Conservation (phyloP, 2,329 filamentous ascomycete species). For the Colletotrichum sp. region DNA sequence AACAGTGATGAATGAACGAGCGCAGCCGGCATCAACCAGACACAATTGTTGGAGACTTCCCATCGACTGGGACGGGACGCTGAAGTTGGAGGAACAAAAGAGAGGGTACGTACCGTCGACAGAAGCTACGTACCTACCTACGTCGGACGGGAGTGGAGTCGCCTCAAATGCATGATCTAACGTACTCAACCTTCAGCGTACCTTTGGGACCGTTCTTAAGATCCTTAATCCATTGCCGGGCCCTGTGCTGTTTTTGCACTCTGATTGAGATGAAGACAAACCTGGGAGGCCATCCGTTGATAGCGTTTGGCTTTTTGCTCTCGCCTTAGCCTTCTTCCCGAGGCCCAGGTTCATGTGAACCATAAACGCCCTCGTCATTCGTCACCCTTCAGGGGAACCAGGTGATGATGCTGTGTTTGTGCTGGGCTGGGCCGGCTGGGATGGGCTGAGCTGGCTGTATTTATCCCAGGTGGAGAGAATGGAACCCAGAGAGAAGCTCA, state of each 20-base stretch:
- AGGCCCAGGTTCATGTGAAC: neutral
- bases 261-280: neutral
- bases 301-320: neutral
- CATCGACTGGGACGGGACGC: slow-evolving; percentile 7
- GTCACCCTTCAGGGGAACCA: neutral
- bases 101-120: slow-evolving; percentile 2
- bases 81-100: slow-evolving; percentile 1
- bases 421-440: neutral
- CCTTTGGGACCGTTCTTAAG: slow-evolving; percentile 13
- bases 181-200: slow-evolving; percentile 19
- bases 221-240: neutral
- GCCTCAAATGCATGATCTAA: slow-evolving; percentile 17
- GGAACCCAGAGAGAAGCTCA: neutral
- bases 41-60: slow-evolving; percentile 6
- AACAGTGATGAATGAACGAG: slow-evolving; percentile 9
- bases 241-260: neutral
- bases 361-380: neutral
- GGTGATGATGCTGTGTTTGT: neutral
- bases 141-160: slow-evolving; percentile 16
- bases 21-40: slow-evolving; percentile 17
- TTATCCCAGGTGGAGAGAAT: neutral
- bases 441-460: neutral
- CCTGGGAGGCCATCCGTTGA: neutral
- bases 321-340: neutral
- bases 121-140: neutral